phyloP scores from a whole-genome alignment of 306 rosid genomes.

The Potentilla sterilis region DNA sequence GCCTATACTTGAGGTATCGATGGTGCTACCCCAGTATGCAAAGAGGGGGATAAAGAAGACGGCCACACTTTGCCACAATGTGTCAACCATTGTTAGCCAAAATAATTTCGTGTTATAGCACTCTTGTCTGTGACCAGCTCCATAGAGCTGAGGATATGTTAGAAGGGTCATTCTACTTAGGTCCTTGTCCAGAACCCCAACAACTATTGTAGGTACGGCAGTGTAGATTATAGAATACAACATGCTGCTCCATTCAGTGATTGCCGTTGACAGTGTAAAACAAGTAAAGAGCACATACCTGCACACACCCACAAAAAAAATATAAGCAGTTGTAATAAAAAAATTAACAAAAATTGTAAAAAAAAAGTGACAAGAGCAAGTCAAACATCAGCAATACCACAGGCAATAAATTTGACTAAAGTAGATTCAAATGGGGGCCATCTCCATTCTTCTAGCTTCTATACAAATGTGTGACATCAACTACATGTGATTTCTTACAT shows the following conservation, averaged over 20 bases:
- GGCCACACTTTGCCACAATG: slow-evolving; percentile 84
- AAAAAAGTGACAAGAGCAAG: not conserved
- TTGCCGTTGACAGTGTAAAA: slow-evolving; percentile 77
- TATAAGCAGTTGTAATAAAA: slow-evolving; percentile 1
- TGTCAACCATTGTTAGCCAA: slow-evolving; percentile 75
- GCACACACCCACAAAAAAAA: slow-evolving; percentile 26
- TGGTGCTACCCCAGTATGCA: slow-evolving; percentile 63
- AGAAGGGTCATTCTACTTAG: slow-evolving; percentile 77
- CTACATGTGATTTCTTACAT: not conserved
- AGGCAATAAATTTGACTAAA: not conserved
- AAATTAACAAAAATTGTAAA: not conserved
- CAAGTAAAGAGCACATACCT: slow-evolving; percentile 83
- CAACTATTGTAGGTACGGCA: slow-evolving; percentile 75
- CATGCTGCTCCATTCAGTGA: slow-evolving; percentile 87
- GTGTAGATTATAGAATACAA: slow-evolving; percentile 80
- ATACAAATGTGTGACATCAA: slow-evolving; percentile 6
- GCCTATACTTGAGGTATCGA: slow-evolving; percentile 74
- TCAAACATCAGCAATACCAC: not conserved
- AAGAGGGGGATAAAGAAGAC: slow-evolving; percentile 71
- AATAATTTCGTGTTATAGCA: slow-evolving; percentile 75
- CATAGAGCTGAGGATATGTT: slow-evolving; percentile 74
- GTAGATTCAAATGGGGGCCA: not conserved
- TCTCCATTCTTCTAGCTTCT: not conserved
- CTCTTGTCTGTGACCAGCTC: slow-evolving; percentile 82
- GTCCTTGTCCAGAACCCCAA: slow-evolving; percentile 94